These are phyloP conservation scores for Phytopythium aichiense DNA, from an alignment of 352 stramenopile species.

Conservation along the genomic window DNA sequence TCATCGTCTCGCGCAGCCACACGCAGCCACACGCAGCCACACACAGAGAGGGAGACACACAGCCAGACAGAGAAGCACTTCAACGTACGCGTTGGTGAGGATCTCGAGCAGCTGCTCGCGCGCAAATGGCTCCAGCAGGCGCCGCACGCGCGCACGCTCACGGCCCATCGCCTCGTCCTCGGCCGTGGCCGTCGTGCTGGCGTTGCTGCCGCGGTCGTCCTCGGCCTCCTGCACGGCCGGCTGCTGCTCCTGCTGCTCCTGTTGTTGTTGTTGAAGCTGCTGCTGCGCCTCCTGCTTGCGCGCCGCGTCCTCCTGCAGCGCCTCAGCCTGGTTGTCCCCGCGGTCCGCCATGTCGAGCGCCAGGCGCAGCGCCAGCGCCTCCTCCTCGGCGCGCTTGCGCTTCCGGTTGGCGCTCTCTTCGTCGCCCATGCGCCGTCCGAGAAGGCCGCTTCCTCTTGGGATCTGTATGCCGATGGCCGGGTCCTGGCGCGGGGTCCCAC, in stretches of 20 bases:
- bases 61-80: not conserved
- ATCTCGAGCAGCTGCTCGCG: conserved; percentile 64
- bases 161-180: conserved; percentile 12
- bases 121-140: conserved; percentile 53
- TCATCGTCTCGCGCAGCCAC: not conserved
- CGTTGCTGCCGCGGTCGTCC: conserved; percentile 7
- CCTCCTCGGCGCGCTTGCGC: conserved; percentile 18
- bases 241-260: not conserved
- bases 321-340: conserved; percentile 2
- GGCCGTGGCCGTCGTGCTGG: conserved; percentile 4
- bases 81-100: conserved; percentile 58
- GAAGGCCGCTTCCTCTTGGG: not conserved
- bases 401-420: conserved; percentile 32
- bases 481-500: not conserved
- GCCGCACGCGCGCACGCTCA: conserved; percentile 22
- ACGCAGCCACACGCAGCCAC: not conserved
- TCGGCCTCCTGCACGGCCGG: not conserved
- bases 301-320: not conserved
- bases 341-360: not conserved
- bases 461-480: not conserved
- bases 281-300: not conserved
- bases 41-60: not conserved
- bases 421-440: conserved; percentile 16
- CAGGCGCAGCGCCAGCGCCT: not conserved
- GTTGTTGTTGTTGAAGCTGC: not conserved